Base-by-base conservation (phyloP, 345 rosid species). In the Gynandropsis gynandra region DNA sequence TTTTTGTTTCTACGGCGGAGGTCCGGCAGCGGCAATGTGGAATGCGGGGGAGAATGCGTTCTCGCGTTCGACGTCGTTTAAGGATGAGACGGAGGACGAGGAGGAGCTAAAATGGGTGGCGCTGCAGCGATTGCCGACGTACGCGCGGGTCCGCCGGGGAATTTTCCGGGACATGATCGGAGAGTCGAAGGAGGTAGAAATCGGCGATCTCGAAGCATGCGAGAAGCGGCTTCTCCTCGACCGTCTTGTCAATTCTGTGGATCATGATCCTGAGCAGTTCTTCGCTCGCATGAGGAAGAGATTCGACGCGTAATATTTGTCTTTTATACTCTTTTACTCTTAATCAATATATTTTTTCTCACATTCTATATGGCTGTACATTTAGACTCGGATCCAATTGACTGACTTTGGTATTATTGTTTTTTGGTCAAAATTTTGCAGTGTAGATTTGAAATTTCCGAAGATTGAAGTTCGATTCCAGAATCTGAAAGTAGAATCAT, bases 31-130 rank as follows among this genome's bases (percentile, higher is more conserved):
- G 52, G 2, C 16, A 44, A 69, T 90, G 98, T 90, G 98, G 98
- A 87, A 73, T 63, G 75, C 95, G 59, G 77, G 76, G 63, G 92
- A 83, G 74, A 83, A 77, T 47, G 78, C 68, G 17, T 82, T 90
- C 55, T 62, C 81, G n/a, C 72, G 89, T 56, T 52, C 92, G 65
- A 48, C 82, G 41, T 83, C 96, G 63, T 74, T 71, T 47, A 57
- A 68, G 62, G 87, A 80, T 59, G 76, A 70, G 19, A 82, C 60
- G 0, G 81, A 73, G 14, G 79, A 85, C 12, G 90, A 90, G 75
- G 96, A 87, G 73, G 89, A 81, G 46, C 81, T 90, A 2, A 83
- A 76, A 13, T 90, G 95, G 96, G 98, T 85, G 12, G 98, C 93
- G 56, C 56, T 92, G 36, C 89, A 92, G 78, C 72, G 98, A 21